Evolutionary conservation across 2,329 filamentous ascomycete genomes (phyloP).

Genomic region (Pyricularia sp.): DNA sequence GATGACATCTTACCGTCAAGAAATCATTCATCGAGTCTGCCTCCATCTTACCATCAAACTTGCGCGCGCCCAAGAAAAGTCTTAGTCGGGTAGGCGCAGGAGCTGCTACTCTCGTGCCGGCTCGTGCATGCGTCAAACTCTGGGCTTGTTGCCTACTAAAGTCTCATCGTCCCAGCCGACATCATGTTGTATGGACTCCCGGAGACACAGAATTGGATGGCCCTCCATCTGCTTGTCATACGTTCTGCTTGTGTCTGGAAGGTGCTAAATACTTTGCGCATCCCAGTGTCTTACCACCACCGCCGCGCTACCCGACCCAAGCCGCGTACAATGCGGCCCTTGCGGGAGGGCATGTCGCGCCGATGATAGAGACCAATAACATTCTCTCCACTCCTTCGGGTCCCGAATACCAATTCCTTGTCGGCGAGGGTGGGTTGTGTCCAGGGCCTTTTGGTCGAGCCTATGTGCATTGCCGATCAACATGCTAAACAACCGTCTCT

Average conservation of each 20-base stretch:
- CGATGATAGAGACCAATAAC: conserved; percentile 91
- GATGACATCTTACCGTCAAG: background rate
- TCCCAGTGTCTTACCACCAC: conserved; percentile 70
- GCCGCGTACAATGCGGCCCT: conserved; percentile 61
- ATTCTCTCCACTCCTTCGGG: conserved; percentile 67
- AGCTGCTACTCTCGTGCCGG: background rate
- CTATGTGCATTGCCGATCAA: background rate
- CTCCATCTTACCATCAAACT: background rate
- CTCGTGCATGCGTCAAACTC: background rate
- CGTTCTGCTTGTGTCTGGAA: background rate
- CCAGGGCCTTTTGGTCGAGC: conserved; percentile 1
- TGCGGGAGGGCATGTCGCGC: conserved; percentile 52
- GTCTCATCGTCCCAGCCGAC: background rate
- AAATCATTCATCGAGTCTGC: background rate
- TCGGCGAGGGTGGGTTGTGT: conserved; percentile 65
- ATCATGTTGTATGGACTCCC: background rate
- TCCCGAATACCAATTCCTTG: conserved; percentile 77
- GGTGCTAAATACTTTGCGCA: background rate
- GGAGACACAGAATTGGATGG: background rate
- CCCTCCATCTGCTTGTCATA: background rate
- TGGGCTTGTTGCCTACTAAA: background rate
- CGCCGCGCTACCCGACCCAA: conserved; percentile 67
- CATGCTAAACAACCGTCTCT: conserved; percentile 4
- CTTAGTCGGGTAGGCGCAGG: background rate
- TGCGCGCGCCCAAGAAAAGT: background rate